Base-by-base conservation (phyloP, 176 grass and related monocot species). In the Triticum turgidum region DNA sequence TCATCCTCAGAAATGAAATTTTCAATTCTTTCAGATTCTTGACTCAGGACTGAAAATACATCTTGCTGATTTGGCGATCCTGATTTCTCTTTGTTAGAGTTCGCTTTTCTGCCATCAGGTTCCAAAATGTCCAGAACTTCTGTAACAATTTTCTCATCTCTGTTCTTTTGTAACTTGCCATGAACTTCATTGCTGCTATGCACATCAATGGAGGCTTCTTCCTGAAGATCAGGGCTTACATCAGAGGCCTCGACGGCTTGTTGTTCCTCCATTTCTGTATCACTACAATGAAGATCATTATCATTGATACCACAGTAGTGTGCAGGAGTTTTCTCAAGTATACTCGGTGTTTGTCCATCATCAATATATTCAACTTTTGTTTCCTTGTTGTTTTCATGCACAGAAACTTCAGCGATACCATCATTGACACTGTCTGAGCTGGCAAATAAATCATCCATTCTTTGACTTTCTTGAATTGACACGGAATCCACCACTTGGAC, bases 401-500 rank as follows among this genome's bases (percentile, higher is more conserved):
- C 79, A 49, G 73, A 68, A 81, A 84, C 71, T 81, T 86, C 84
- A 69, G 70, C 20, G 30, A 29, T 32, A 68, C 86, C 35, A 63
- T 67, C 80, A 69, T 80, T 86, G 70, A 65, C 61, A 73, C 84
- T 84, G 20, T 89, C 92, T 85, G 83, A 45, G 72, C 20, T 83
- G 59, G 73, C 83, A 84, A 80, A 67, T 62, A 38, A 68, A 86
- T 59, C 67, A 24, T 76, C 82, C 82, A 38, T 78, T 35, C 65
- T 88, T 77, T 80, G 66, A 80, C 89, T 80, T 77, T 91, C 63
- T 86, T 69, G 47, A 61, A 73, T 85, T 79, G 76, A 71, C 21
- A 84, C 8, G 54, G 90, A 82, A 25, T 92, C 83, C 10, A 79
- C 70, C 27, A 77, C 69, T 77, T 91, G 80, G 15, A 95, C 80